Base-by-base conservation (phyloP, 345 rosid genomes). In the Populus tremula region DNA sequence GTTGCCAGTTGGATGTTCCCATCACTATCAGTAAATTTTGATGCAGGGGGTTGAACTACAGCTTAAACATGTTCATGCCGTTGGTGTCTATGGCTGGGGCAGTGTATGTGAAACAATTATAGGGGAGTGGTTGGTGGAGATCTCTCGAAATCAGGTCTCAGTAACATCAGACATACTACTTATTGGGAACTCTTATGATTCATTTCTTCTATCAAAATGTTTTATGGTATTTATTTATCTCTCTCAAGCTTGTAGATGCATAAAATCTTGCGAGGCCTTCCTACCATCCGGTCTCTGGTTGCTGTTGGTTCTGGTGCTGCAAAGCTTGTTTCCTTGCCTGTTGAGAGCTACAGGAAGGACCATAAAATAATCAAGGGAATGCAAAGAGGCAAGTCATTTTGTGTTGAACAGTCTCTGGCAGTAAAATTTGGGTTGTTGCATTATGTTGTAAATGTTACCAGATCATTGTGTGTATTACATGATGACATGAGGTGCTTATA, bases 81-180 rank as follows among this genome's bases (percentile, higher is more conserved):
- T 86, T 83, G 98, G 97, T 56, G 83, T 91, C 54, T 94, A 91
- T 75, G 98, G 98, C 41, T 94, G 97, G 97, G 88, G 86, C 27
- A 87, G 84, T 76, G 92, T 91, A 54, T 91, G 93, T 81, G 98
- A 94, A 82, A 91, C 93, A 82, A 84, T 93, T 74, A 54, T 89
- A 21, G 98, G 94, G 78, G 94, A 93, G 78, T 94, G 98, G 98
- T 82, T 94, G 89, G 97, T 90, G 86, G 98, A 94, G 87, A 81
- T 94, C 76, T 94, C 97, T 64, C 98, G 90, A 82, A 93, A 93
- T 89, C 98, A 94, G 97, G 98, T 94, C 77, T 71, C 27, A 20
- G 23, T 64, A 45, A 21, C 54, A 56, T 74, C 70, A 25, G 27
- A 41, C 67, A 5, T 63, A 13, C 54, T 27, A 20, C 54, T 27